phyloP scores from a whole-genome alignment of 2,329 filamentous ascomycete species.

The Zasmidium citrigriseum region DNA sequence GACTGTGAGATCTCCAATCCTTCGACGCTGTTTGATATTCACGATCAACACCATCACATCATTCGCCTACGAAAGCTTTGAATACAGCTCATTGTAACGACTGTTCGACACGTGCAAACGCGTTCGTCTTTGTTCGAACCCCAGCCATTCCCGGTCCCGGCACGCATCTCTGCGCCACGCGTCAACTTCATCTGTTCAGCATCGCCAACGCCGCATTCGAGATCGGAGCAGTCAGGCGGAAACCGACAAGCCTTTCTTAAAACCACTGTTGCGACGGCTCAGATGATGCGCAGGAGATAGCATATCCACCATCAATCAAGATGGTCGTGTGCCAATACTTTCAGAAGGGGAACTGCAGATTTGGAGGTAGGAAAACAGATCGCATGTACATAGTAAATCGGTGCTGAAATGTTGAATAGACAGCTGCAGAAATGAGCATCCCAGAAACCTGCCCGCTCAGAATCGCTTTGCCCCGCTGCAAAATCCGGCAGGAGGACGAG shows the following conservation, averaged over 20 bases:
- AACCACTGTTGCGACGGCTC: background rate
- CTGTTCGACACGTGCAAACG: background rate
- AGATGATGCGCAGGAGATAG: background rate
- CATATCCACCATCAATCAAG: background rate
- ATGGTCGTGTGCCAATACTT: constrained; percentile 62
- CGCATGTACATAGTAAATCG: background rate
- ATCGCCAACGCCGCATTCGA: too few relatives aligned
- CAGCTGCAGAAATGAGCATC: constrained; percentile 62
- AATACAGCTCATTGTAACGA: background rate
- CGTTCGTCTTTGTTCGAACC: background rate
- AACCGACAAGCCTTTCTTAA: background rate
- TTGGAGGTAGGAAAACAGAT: constrained; percentile 55
- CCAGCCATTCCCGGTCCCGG: too few relatives aligned
- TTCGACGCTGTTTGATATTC: too few relatives aligned
- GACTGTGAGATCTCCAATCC: too few relatives aligned
- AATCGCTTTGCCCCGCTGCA: constrained; percentile 62
- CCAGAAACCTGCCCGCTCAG: constrained; percentile 40
- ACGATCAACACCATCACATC: too few relatives aligned
- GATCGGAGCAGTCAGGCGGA: too few relatives aligned
- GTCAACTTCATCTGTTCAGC: background rate
- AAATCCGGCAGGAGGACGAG: constrained; percentile 27
- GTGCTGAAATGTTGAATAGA: constrained; percentile 43
- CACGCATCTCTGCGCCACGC: background rate
- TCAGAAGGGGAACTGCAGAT: constrained; percentile 65
- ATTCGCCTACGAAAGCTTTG: background rate